Base-by-base conservation (phyloP, 2,329 filamentous ascomycete genomes). In the Neofusicoccum sp. region DNA sequence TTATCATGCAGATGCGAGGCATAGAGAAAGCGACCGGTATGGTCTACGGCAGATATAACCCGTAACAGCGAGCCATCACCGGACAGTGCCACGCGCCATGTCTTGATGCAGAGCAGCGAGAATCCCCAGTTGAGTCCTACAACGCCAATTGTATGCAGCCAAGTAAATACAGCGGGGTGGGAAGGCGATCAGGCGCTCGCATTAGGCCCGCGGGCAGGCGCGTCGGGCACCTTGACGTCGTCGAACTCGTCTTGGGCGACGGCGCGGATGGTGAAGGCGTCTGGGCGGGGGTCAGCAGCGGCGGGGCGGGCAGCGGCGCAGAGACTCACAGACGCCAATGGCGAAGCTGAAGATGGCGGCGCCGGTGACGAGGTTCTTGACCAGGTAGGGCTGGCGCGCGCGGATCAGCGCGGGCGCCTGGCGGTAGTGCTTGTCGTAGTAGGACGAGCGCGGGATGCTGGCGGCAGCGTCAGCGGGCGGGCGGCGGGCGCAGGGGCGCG, bases 181-280 rank as follows among this genome's bases (percentile, higher is more conserved):
- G 8, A 16, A 5, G 7, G 49, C 7, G 49, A 20, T 31, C 38
- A 59, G 24, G 56, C 33, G 59, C 65, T 64, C n/a, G 63, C 64
- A 53, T 68, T 61, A 40, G 77, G 70, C n/a, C 79, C 75, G 62
- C 82, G 78, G 53, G 77, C 75, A 49, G 90, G 88, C 57, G 84
- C 80, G 73, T 91, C 89, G 30, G 95, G 95, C 38, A 98, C 88
- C 73, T 91, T 88, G 68, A 98, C 93, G 73, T 99, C 95, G 61
- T 93, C 90, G 79, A 99, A 99, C 67, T 97, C 91, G 76, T 98
- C 95, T 77, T 98, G 95, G 44, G 93, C 91, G 71, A 99, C 90
- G 59, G 91, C 91, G 66, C 82, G 85, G 72, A 99, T 89, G 43
- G 88, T 90, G 74, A 85, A 90, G 59, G 82, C 78, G 71, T 90